Evolutionary conservation across 352 stramenopile species (phyloP), one percentile per base, ranked within the genome.

Genomic region (Thalassiosira oceanica): DNA sequence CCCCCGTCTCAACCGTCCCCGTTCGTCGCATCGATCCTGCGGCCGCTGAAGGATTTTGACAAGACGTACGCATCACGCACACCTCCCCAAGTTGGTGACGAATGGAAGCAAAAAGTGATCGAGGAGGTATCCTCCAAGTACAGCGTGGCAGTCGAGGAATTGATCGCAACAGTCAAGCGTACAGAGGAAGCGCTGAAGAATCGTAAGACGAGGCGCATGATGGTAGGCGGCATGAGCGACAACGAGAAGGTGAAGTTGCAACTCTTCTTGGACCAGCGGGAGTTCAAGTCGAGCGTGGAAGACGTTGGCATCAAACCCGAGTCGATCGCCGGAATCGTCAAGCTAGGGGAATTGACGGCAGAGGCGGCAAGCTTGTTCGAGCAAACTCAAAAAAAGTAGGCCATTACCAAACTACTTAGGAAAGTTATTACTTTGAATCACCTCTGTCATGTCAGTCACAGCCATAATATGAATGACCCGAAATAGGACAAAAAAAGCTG

Each of bases 181-280:
- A 91, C 84, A 6, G 84, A 91, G 68, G 80, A 87, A 33, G 78
- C 84, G n/a, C 45, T 91, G 15, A 80, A 91, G 35, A 87, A 74
- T 63, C 51, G 74, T 26, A 76, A 73, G 39, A 77, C 71, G 23
- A 60, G 74, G 18, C 42, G 72, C 43, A 81, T 76, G 33, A 75
- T 80, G 50, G 79, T 71, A 48, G 84, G 78, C n/a, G 84, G 80
- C 15, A 87, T 89, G 60, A 89, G 84, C 55, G 84, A 91, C 50
- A 80, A 78, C 26, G 84, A 91, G 52, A 91, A 91, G 54, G 78
- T 87, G 0, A 89, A 88, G 48, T 57, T 89, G 21, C 84, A 91
- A 49, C 43, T 91, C 8, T 87, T 68, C 57, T 62, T 91, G 8
- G 84, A 89, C 74, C 78, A 81, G 49, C 20, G 70, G 58, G 64